phyloP scores from a whole-genome alignment of 164 flowering plant species.

The Sextonia rubra region DNA sequence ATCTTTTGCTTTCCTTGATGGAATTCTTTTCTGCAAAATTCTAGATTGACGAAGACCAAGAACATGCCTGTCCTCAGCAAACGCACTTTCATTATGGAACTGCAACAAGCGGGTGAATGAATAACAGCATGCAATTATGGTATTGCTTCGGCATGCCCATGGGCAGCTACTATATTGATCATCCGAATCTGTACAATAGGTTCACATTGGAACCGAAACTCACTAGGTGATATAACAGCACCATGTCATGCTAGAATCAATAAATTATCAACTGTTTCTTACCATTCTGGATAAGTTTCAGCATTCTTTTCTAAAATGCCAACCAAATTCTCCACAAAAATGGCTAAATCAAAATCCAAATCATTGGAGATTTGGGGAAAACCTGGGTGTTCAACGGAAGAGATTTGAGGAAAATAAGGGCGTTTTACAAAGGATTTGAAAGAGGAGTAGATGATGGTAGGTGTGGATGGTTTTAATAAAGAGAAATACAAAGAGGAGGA shows the following conservation, averaged over 20 bases:
- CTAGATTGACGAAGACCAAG: slow-evolving; percentile 68
- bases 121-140: slow-evolving; percentile 96
- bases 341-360: slow-evolving; percentile 86
- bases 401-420: no score
- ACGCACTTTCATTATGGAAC: slow-evolving; percentile 94
- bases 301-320: slow-evolving; percentile 90
- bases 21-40: slow-evolving; percentile 47
- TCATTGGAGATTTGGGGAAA: no score
- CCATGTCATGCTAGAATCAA: slow-evolving; percentile 86
- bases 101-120: slow-evolving; percentile 95
- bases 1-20: slow-evolving; percentile 38
- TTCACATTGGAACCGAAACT: slow-evolving; percentile 99
- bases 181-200: slow-evolving; percentile 95
- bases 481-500: no score
- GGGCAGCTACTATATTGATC: slow-evolving; percentile 90
- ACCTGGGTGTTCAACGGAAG: no score
- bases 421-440: no score
- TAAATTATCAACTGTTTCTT: slow-evolving; percentile 91
- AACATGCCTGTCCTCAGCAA: slow-evolving; percentile 74
- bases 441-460: no score
- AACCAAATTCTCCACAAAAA: slow-evolving; percentile 91
- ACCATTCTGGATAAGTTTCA: slow-evolving; percentile 93
- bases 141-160: slow-evolving; percentile 90
- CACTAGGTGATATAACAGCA: slow-evolving; percentile 88
- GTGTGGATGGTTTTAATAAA: no score